Evolutionary conservation across 805 yeast genomes (phyloP), one percentile per base, ranked within the genome.

Genomic region (Scheffersomyces lignosus): DNA sequence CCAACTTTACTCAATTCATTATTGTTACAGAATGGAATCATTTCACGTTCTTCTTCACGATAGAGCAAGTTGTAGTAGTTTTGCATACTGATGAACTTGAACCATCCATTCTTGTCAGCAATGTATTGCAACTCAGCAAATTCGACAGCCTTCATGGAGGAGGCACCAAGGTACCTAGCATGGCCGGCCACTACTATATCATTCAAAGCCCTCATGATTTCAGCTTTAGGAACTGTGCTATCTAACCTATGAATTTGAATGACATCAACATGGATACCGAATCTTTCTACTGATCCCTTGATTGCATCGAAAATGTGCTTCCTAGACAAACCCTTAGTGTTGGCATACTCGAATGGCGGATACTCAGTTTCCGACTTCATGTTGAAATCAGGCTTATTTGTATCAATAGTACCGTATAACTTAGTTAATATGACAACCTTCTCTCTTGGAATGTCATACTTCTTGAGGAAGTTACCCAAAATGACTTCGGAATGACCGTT

Each of bases 31-130:
- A 62, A 81, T 18, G 75, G 77, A 41, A 69, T 74, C 71, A 79
- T 62, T 51, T 81, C 87, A 13, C 78, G 59, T 52, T 81, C 87
- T 38, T 80, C 86, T 49, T 80, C 85, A n/a, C 87, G 63, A 45
- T 75, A 64, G 3, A 80, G 35, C 44, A 81, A 59, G 48, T 78
- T 80, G 56, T 79, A 77, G 50, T 61, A 72, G 44, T 73, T 73
- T 56, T 81, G 87, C 75, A 79, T 73, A 15, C 74, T 63, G 36
- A 81, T 66, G 44, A 81, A 81, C 52, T 77, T 78, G 43, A 65
- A 64, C 81, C 81, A 81, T 20, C 71, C 72, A 44, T 71, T 44
- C 49, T 64, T 65, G 38, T 80, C 83, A 3, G 87, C 87, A 37
- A 70, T 57, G 41, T 55, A 60, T 50, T 81, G 87, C 49, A 77